These are phyloP conservation scores for Alternaria ventricosa DNA, from an alignment of 2,329 filamentous ascomycete genomes.

Conservation along the genomic window DNA sequence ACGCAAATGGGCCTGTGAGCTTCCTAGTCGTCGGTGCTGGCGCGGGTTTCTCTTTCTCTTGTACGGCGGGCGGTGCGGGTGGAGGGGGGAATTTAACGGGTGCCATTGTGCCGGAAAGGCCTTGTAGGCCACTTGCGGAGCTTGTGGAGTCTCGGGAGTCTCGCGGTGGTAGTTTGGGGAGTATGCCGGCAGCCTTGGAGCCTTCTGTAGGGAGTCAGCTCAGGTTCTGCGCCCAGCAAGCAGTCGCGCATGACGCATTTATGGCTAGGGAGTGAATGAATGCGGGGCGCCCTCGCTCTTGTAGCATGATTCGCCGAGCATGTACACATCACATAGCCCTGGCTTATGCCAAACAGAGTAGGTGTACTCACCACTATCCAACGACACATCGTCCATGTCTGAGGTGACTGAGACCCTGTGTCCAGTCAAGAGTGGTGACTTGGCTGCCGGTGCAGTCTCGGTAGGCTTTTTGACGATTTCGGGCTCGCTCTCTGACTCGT, in stretches of 20 bases:
- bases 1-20: constrained; percentile 67
- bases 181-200: constrained; percentile 29
- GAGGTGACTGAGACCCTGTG: constrained; percentile 64
- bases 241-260: background rate
- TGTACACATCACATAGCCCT: constrained; percentile 8
- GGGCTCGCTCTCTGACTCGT: constrained; percentile 17
- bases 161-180: constrained; percentile 64
- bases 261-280: background rate
- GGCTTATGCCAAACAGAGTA: constrained; percentile 14
- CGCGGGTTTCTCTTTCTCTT: constrained; percentile 42
- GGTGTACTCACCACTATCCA: constrained; percentile 61
- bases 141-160: constrained; percentile 47
- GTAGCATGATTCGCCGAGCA: constrained; percentile 1
- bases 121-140: constrained; percentile 59
- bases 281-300: background rate
- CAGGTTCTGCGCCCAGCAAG: background rate
- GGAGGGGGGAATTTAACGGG: constrained; percentile 61
- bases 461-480: constrained; percentile 14
- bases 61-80: constrained; percentile 36
- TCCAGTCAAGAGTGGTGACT: constrained; percentile 60
- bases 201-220: constrained; percentile 36
- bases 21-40: constrained; percentile 63
- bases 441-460: constrained; percentile 42
- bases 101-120: constrained; percentile 74
- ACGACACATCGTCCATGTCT: constrained; percentile 68